A percentile compares a stretch with the other conserved stretches of the same genome.
Conservation (phyloP, 345 rosid species). For the Ceriops tagal region DNA sequence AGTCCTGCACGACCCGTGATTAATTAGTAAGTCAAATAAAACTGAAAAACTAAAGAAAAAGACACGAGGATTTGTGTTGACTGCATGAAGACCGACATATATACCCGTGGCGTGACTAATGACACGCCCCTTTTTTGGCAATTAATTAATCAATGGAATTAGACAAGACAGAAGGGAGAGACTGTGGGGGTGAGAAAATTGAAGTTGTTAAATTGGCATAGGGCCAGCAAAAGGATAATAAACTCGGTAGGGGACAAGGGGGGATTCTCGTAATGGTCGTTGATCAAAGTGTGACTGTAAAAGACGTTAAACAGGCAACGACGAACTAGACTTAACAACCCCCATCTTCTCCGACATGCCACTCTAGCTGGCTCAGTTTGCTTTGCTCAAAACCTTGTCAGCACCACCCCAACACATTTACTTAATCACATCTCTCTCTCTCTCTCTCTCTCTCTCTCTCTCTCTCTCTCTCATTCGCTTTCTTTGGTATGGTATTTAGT, state of each 20-base stretch:
- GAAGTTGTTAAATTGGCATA: neutral
- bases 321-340: constrained; percentile 33
- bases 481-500: neutral
- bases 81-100: no score
- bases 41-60: no score
- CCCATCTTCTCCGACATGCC: constrained; percentile 25
- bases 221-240: no score
- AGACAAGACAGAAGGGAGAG: neutral
- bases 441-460: neutral
- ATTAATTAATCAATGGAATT: neutral
- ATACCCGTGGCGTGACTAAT: no score
- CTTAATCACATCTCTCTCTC: constrained; percentile 1
- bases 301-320: constrained; percentile 74
- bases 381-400: constrained; percentile 13
- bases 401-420: neutral
- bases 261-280: constrained; percentile 36
- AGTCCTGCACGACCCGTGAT: no score
- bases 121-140: neutral
- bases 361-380: neutral
- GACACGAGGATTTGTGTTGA: no score
- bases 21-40: no score
- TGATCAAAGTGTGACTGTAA: constrained; percentile 14
- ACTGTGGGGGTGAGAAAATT: no score
- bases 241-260: constrained; percentile 4
- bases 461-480: constrained; percentile 2